Percentiles rank a stretch among this genome's conserved stretches.
Conservation (phyloP, 441 rosid genomes). For the Populus hybrid region DNA sequence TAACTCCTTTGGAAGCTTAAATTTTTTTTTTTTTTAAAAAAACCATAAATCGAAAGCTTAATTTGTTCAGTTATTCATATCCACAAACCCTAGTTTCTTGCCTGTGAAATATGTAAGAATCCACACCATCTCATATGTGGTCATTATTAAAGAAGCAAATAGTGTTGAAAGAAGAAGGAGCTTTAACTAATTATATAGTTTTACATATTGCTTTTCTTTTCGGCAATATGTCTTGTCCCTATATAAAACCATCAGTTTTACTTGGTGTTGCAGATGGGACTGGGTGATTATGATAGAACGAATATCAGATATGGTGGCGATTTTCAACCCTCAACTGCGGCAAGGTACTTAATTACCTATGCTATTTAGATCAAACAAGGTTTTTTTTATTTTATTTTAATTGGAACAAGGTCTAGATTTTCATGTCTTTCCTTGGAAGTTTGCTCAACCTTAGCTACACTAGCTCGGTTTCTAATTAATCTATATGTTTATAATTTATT, state of each 20-base stretch:
- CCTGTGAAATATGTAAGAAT: neutral
- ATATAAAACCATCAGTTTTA: neutral
- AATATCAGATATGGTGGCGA: constrained; percentile 53
- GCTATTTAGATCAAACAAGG: neutral
- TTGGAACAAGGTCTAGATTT: neutral
- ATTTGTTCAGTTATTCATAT: neutral
- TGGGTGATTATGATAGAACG: constrained; percentile 56
- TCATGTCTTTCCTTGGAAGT: neutral
- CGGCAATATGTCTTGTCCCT: neutral
- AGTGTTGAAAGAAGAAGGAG: neutral
- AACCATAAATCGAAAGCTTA: neutral
- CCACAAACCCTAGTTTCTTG: neutral
- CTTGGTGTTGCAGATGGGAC: constrained; percentile 47
- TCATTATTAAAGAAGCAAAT: neutral
- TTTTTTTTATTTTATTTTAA: neutral
- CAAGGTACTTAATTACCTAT: constrained; percentile 29
- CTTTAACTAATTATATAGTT: neutral
- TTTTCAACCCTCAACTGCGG: constrained; percentile 31
- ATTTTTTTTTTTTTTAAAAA: neutral
- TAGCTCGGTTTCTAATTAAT: neutral
- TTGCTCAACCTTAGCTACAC: neutral
- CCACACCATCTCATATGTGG: neutral
- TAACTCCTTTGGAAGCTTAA: neutral
- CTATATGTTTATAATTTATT: constrained; percentile 5
- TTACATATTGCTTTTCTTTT: neutral